Evolutionary conservation across 768 basidiomycete species (phyloP).

Genomic region (Myochromella boudieri): DNA sequence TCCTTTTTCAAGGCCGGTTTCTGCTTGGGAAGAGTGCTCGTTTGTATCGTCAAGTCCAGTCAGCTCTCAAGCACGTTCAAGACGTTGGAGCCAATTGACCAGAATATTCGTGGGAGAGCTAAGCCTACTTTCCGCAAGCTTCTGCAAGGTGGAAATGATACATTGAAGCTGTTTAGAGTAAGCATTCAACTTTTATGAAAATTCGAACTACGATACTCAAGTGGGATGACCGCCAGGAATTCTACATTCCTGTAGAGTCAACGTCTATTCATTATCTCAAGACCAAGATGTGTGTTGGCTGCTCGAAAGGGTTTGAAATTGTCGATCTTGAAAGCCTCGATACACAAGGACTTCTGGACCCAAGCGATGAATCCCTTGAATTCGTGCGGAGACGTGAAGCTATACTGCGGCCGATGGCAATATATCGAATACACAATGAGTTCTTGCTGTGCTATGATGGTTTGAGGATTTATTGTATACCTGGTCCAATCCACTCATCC

Average conservation of each 20-base stretch:
- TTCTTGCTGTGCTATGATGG: constrained; percentile 98
- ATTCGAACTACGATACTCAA: constrained; percentile 1
- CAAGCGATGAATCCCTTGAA: constrained; percentile 85
- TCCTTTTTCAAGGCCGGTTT: constrained; percentile 97
- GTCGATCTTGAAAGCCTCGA: constrained; percentile 97
- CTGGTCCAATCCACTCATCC: constrained; percentile 10
- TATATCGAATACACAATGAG: constrained; percentile 95
- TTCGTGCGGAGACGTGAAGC: constrained; percentile 91
- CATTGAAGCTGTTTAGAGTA: constrained; percentile 88
- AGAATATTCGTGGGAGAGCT: constrained; percentile 70
- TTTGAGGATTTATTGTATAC: constrained; percentile 33
- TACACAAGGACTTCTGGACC: constrained; percentile 94
- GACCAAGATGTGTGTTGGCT: constrained; percentile 95
- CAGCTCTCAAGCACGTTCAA: constrained; percentile 97
- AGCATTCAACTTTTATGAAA: constrained; percentile 13
- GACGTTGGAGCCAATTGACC: constrained; percentile 94
- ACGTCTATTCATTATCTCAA: constrained; percentile 96
- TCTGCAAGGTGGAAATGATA: constrained; percentile 93
- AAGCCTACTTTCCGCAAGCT: constrained; percentile 95
- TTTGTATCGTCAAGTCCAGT: constrained; percentile 96
- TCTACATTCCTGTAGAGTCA: constrained; percentile 98
- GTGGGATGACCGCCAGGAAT: constrained; percentile 62
- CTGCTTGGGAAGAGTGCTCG: constrained; percentile 87
- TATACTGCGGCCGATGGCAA: constrained; percentile 90
- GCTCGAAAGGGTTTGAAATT: constrained; percentile 97